These are phyloP conservation scores for Imleria badia DNA, from an alignment of 768 basidiomycete species.

Conservation along the genomic window DNA sequence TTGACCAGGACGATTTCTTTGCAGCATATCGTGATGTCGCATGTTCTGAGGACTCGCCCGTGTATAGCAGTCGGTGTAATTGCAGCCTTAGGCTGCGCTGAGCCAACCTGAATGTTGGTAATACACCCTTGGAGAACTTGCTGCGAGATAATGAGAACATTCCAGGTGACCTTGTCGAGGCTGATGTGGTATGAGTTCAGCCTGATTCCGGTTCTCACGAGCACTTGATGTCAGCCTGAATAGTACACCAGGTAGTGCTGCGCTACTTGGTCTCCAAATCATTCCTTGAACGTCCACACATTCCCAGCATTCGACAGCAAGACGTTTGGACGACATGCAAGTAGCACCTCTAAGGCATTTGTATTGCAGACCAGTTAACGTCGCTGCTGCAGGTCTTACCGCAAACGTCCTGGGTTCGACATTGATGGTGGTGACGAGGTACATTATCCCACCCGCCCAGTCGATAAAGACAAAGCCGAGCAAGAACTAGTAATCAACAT, in stretches of 20 bases:
- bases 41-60: constrained; percentile 8
- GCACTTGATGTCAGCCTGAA: neutral
- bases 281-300: constrained; percentile 2
- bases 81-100: constrained; percentile 5
- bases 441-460: constrained; percentile 94
- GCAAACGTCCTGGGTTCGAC: constrained; percentile 51
- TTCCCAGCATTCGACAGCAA: constrained; percentile 1
- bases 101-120: constrained; percentile 7
- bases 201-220: constrained; percentile 26
- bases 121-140: constrained; percentile 6
- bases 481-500: constrained; percentile 91
- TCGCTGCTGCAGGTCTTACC: constrained; percentile 28
- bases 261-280: neutral
- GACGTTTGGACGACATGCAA: constrained; percentile 23
- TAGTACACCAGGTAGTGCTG: constrained; percentile 1
- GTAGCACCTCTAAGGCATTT: constrained; percentile 12
- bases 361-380: constrained; percentile 7
- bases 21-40: constrained; percentile 54
- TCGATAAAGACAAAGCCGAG: constrained; percentile 98
- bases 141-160: constrained; percentile 24
- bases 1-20: constrained; percentile 60
- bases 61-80: constrained; percentile 17
- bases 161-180: neutral
- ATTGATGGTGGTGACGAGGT: constrained; percentile 71
- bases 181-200: neutral